Evolutionary conservation across 176 grass and related monocot genomes (phyloP).

Genomic region (Miscanthus lutarioriparius): DNA sequence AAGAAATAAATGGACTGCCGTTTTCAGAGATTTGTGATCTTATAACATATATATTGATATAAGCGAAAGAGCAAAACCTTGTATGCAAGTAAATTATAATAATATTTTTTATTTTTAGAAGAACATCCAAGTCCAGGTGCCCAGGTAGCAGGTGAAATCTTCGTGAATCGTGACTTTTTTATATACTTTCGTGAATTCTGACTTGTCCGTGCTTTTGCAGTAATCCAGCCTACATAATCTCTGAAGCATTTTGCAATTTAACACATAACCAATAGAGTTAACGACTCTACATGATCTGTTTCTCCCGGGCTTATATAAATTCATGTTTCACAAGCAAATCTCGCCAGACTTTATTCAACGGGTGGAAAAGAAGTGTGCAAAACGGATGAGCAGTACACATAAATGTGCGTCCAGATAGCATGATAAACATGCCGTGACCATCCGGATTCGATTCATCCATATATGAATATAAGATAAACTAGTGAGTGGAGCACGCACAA

Average conservation of each 20-base stretch:
- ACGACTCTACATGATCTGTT: neutral
- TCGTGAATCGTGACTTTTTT: neutral
- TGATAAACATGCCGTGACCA: neutral
- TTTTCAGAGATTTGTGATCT: neutral
- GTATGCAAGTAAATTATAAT: neutral
- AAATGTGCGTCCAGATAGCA: slow-evolving; percentile 5
- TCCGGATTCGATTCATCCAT: neutral
- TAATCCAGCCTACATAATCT: neutral
- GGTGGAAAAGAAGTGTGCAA: slow-evolving; percentile 11
- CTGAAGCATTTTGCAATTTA: slow-evolving; percentile 9
- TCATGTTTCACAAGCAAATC: slow-evolving; percentile 17
- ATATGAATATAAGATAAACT: neutral
- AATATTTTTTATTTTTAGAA: neutral
- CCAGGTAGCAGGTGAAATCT: neutral
- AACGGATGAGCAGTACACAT: neutral
- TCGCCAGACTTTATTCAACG: neutral
- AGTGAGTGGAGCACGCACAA: neutral
- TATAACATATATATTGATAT: neutral
- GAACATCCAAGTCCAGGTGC: neutral
- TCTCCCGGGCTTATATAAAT: neutral
- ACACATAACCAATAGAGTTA: neutral
- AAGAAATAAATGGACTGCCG: neutral
- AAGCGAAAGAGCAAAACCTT: neutral
- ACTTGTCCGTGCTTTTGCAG: neutral
- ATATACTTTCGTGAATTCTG: neutral